These are phyloP conservation scores for Penicillium subrubescens DNA, from an alignment of 495 filamentous ascomycete genomes.

Conservation along the genomic window DNA sequence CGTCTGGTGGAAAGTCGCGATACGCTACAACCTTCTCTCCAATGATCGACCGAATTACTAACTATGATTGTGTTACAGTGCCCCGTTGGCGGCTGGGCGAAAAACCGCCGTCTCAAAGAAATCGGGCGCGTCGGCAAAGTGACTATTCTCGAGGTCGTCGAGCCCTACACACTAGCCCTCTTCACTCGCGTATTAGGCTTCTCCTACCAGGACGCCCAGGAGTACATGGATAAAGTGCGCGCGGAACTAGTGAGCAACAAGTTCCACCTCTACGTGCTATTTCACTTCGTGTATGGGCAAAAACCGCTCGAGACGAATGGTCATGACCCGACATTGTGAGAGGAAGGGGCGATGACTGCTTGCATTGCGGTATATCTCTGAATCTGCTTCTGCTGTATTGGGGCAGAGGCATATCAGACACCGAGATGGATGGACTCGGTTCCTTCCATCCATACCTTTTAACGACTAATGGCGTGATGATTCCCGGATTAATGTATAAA, in stretches of 20 bases:
- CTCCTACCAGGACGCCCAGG: constrained; percentile 37
- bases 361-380: too few relatives aligned
- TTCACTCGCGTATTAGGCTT: constrained; percentile 58
- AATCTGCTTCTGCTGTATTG: too few relatives aligned
- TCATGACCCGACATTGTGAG: neutral
- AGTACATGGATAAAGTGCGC: constrained; percentile 38
- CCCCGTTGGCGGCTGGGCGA: constrained; percentile 54
- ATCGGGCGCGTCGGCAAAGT: constrained; percentile 46
- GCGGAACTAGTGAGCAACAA: constrained; percentile 32
- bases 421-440: neutral
- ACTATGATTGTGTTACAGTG: constrained; percentile 22
- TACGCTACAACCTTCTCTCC: too few relatives aligned
- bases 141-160: constrained; percentile 43
- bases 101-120: constrained; percentile 50
- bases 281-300: constrained; percentile 46
- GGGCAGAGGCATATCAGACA: neutral
- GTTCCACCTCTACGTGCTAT: constrained; percentile 39
- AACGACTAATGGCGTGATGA: constrained; percentile 23
- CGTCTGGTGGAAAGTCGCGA: too few relatives aligned
- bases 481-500: constrained; percentile 16
- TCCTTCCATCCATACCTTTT: neutral
- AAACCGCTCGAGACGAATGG: constrained; percentile 30
- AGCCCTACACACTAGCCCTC: constrained; percentile 55
- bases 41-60: neutral
- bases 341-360: neutral